These are phyloP conservation scores for Candida boleticola DNA, from an alignment of 805 yeast species.

Conservation along the genomic window DNA sequence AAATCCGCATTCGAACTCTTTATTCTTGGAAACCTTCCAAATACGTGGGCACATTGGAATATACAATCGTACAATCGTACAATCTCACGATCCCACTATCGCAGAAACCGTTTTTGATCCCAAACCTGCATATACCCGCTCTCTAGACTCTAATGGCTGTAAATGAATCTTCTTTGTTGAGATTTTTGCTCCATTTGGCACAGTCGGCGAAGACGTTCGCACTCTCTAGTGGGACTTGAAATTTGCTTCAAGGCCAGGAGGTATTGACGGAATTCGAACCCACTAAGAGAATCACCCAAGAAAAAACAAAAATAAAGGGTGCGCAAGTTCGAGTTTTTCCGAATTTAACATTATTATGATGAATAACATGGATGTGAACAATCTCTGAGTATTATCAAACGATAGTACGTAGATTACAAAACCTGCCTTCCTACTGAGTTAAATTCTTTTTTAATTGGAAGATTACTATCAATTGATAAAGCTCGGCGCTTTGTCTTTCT, in stretches of 20 bases:
- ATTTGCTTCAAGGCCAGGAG: constrained; percentile 1
- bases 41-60: too few species aligned
- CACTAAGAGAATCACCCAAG: too few species aligned
- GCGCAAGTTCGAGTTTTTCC: constrained; percentile 18
- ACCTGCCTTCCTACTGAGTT: constrained; percentile 52
- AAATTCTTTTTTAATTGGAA: constrained; percentile 15
- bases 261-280: neutral
- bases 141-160: too few species aligned
- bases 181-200: constrained; percentile 11
- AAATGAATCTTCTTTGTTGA: neutral
- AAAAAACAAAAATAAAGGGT: too few species aligned
- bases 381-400: constrained; percentile 46
- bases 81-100: too few species aligned
- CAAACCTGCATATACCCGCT: too few species aligned
- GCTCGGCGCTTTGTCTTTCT: too few species aligned
- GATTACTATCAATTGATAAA: too few species aligned
- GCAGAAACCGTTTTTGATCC: too few species aligned
- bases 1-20: too few species aligned
- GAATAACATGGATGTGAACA: constrained; percentile 50
- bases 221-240: neutral
- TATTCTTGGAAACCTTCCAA: too few species aligned
- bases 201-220: constrained; percentile 11
- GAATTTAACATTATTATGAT: constrained; percentile 29
- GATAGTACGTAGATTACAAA: constrained; percentile 42
- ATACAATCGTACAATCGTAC: too few species aligned